A percentile compares a stretch with the other conserved stretches of the same genome.
phyloP scores from a whole-genome alignment of 2,329 filamentous ascomycete genomes.

The Colletotrichum tanaceti region DNA sequence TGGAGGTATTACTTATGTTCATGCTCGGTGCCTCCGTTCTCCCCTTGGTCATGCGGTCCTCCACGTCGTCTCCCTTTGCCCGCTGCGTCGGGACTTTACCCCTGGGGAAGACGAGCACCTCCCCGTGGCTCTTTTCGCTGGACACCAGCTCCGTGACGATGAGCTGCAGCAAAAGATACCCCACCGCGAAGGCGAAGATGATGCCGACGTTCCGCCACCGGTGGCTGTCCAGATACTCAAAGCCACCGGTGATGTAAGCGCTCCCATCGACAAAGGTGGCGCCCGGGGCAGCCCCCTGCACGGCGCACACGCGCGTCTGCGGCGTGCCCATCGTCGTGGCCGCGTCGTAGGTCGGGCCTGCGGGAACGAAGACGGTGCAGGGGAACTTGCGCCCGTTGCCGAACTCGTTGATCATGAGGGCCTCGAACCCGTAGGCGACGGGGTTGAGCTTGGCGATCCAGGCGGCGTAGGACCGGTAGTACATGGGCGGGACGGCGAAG shows the following conservation, averaged over 20 bases:
- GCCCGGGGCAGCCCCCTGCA: conserved; percentile 16
- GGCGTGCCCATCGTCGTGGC: not conserved
- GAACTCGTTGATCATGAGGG: conserved; percentile 38
- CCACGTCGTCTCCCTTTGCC: conserved; percentile 2
- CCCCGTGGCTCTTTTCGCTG: conserved; percentile 24
- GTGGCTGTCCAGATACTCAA: conserved; percentile 21
- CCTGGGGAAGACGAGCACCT: conserved; percentile 37
- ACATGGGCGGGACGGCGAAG: conserved; percentile 35
- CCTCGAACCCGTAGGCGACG: conserved; percentile 35
- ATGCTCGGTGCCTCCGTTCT: conserved; percentile 21
- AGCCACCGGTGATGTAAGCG: conserved; percentile 26
- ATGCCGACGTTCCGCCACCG: conserved; percentile 34
- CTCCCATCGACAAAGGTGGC: conserved; percentile 22
- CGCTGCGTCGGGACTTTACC: conserved; percentile 14
- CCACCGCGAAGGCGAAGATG: conserved; percentile 24
- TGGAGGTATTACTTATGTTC: conserved; percentile 5
- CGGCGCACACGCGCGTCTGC: conserved; percentile 26
- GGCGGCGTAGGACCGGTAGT: conserved; percentile 19
- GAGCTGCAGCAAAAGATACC: conserved; percentile 29
- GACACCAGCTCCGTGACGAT: conserved; percentile 29
- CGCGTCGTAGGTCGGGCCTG: conserved; percentile 41
- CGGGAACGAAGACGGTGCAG: conserved; percentile 25
- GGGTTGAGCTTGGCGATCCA: conserved; percentile 36
- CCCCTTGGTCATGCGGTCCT: conserved; percentile 27
- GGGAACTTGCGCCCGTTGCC: conserved; percentile 28